Evolutionary conservation across 495 filamentous ascomycete species (phyloP).

Genomic region (Cercophora sp.): DNA sequence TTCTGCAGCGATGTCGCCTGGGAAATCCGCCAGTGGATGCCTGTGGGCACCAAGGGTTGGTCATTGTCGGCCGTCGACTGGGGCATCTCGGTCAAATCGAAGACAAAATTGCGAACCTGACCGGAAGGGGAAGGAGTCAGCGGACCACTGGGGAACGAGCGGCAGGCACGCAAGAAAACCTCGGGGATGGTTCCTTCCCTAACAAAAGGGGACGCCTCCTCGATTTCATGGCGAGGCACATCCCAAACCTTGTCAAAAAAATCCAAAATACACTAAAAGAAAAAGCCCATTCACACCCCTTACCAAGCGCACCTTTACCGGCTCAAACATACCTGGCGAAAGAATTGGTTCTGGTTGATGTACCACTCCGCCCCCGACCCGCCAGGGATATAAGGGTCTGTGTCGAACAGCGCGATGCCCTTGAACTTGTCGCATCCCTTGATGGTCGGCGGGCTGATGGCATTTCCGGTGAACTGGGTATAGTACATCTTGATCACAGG

Average conservation of each 20-base stretch:
- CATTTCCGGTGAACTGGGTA: background rate
- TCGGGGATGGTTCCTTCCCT: too few relatives aligned
- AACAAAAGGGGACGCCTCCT: too few relatives aligned
- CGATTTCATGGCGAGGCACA: too few relatives aligned
- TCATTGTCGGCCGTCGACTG: conserved; percentile 37
- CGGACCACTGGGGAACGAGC: too few relatives aligned
- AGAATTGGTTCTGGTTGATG: conserved; percentile 91
- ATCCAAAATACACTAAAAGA: too few relatives aligned
- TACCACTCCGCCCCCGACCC: conserved; percentile 29
- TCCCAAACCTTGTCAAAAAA: too few relatives aligned
- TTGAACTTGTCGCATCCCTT: conserved; percentile 33
- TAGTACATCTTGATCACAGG: background rate
- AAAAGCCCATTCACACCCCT: too few relatives aligned
- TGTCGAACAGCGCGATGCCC: conserved; percentile 30
- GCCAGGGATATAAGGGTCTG: conserved; percentile 37
- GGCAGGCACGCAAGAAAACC: too few relatives aligned
- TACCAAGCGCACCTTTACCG: too few relatives aligned
- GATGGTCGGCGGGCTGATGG: conserved; percentile 27
- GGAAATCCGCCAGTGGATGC: conserved; percentile 92
- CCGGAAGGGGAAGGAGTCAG: too few relatives aligned
- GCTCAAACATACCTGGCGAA: too few relatives aligned
- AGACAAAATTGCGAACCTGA: conserved; percentile 83
- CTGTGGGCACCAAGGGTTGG: conserved; percentile 34
- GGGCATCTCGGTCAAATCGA: conserved; percentile 67
- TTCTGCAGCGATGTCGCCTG: conserved; percentile 87